phyloP scores from a whole-genome alignment of 2,329 filamentous ascomycete species.

The Curvularia spicifera region DNA sequence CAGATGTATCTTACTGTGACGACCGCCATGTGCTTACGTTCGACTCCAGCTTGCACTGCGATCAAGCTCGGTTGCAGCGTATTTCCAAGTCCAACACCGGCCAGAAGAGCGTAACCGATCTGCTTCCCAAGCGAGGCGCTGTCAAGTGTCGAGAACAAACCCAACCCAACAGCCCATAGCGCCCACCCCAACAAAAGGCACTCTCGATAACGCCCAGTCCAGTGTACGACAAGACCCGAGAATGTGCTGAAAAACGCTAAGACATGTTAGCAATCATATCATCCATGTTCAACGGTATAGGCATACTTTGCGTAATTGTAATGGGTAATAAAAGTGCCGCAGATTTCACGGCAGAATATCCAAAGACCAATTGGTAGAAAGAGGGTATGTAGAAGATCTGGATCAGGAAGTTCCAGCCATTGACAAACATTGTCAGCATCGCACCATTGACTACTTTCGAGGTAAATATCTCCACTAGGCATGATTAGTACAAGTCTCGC shows the following conservation, averaged over 20 bases:
- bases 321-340: slow-evolving; percentile 59
- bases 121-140: slow-evolving; percentile 23
- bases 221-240: slow-evolving; percentile 28
- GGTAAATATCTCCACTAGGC: slow-evolving; percentile 26
- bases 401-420: slow-evolving; percentile 66
- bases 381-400: slow-evolving; percentile 68
- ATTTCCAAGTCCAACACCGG: slow-evolving; percentile 54
- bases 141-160: slow-evolving; percentile 26
- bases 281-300: too few species aligned
- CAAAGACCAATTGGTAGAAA: slow-evolving; percentile 66
- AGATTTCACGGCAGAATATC: slow-evolving; percentile 57
- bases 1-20: slow-evolving; percentile 53
- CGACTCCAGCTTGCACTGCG: slow-evolving; percentile 60
- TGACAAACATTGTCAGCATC: slow-evolving; percentile 58
- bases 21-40: slow-evolving; percentile 65
- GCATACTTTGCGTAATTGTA: slow-evolving; percentile 47
- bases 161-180: slow-evolving; percentile 28
- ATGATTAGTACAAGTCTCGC: background rate
- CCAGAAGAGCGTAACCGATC: slow-evolving; percentile 28
- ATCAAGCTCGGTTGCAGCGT: slow-evolving; percentile 62
- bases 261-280: background rate
- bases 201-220: slow-evolving; percentile 28
- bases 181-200: slow-evolving; percentile 31
- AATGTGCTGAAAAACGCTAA: slow-evolving; percentile 30
- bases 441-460: slow-evolving; percentile 29